These are phyloP conservation scores for Mycena chlorophos DNA, from an alignment of 768 basidiomycete species.

Conservation along the genomic window DNA sequence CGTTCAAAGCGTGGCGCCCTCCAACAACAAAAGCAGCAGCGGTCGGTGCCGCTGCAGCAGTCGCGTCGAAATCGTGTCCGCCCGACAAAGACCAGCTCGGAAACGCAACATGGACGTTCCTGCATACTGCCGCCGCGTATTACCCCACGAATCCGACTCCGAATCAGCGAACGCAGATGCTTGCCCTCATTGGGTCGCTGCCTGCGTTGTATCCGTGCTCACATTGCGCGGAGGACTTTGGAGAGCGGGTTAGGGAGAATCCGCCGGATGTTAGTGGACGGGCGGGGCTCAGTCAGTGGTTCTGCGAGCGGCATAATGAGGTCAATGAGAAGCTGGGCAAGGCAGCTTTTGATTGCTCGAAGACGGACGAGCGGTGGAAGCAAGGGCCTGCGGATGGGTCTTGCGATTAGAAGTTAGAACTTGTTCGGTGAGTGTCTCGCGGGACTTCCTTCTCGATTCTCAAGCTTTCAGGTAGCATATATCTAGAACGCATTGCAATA, in stretches of 20 bases:
- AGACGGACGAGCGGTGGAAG: conserved; percentile 87
- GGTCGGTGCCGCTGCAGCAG: no score
- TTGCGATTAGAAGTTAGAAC: conserved; percentile 76
- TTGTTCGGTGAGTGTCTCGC: no score
- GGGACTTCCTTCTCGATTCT: no score
- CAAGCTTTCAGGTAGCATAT: no score
- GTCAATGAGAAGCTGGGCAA: conserved; percentile 89
- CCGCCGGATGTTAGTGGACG: conserved; percentile 82
- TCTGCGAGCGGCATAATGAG: conserved; percentile 91
- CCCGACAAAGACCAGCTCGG: conserved; percentile 90
- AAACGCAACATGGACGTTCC: conserved; percentile 93
- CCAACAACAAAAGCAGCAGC: no score
- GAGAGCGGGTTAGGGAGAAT: conserved; percentile 58
- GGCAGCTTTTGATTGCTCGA: conserved; percentile 76
- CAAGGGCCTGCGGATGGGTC: conserved; percentile 86
- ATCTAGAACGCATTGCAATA: no score
- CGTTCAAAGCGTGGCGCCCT: no score
- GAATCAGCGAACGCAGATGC: conserved; percentile 83
- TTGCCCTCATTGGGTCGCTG: conserved; percentile 71
- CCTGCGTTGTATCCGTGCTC: conserved; percentile 87
- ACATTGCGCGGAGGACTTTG: conserved; percentile 83
- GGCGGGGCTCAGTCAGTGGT: conserved; percentile 72
- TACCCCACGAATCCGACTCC: conserved; percentile 81
- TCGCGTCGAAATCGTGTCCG: no score
- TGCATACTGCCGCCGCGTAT: conserved; percentile 94